These are phyloP conservation scores for Dianthus caryophyllus DNA, from an alignment of 148 eudicot species.

Conservation along the genomic window DNA sequence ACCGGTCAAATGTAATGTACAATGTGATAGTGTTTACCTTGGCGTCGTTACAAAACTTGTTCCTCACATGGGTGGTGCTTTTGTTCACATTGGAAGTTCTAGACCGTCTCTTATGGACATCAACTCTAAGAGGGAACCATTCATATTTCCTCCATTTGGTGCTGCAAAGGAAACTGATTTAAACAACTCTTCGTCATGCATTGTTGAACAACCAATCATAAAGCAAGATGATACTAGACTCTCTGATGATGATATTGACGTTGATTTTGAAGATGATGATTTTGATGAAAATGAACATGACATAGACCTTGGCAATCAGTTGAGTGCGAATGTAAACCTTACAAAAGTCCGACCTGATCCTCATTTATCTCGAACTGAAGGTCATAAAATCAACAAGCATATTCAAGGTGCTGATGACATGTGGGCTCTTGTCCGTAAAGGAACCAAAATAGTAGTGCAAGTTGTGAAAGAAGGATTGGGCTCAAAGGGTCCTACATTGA, in stretches of 20 bases:
- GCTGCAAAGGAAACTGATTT: slow-evolving; percentile 40
- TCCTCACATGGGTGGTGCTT: slow-evolving; percentile 98
- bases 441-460: slow-evolving; percentile 89
- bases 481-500: slow-evolving; percentile 73
- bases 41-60: slow-evolving; percentile 71
- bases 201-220: slow-evolving; percentile 29
- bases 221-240: slow-evolving; percentile 41
- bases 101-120: slow-evolving; percentile 81
- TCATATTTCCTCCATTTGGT: slow-evolving; percentile 57
- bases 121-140: slow-evolving; percentile 57
- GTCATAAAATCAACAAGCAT: slow-evolving; percentile 19
- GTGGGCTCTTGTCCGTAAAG: slow-evolving; percentile 71
- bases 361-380: slow-evolving; percentile 22
- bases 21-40: slow-evolving; percentile 85
- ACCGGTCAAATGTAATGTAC: slow-evolving; percentile 81
- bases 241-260: slow-evolving; percentile 47
- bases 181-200: slow-evolving; percentile 25
- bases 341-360: slow-evolving; percentile 20
- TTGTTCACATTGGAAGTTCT: slow-evolving; percentile 76
- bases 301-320: slow-evolving; percentile 24
- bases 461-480: slow-evolving; percentile 96
- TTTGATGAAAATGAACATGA: slow-evolving; percentile 46
- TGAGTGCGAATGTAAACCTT: slow-evolving; percentile 28
- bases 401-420: slow-evolving; percentile 30
- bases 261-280: slow-evolving; percentile 50